Evolutionary conservation across 2,329 filamentous ascomycete species (phyloP).

Genomic region (Apiospora koreana): DNA sequence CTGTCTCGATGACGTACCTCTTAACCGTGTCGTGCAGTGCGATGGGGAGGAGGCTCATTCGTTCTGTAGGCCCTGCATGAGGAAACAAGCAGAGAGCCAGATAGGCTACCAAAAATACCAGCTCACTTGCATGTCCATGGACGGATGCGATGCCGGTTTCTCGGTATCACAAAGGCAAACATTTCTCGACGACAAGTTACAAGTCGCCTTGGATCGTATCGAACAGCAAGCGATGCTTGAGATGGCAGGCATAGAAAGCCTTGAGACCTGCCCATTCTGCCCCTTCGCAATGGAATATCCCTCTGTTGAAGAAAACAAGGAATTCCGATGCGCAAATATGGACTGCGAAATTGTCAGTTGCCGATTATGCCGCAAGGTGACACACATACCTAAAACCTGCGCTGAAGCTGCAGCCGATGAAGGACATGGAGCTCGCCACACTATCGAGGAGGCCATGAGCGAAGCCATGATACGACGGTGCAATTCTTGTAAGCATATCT

Average conservation of each 20-base stretch:
- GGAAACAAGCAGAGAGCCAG: slow-evolving; percentile 64
- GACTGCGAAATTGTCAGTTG: slow-evolving; percentile 67
- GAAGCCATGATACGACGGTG: slow-evolving; percentile 75
- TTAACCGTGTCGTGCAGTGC: slow-evolving; percentile 71
- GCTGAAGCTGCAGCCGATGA: slow-evolving; percentile 63
- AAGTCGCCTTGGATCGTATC: slow-evolving; percentile 66
- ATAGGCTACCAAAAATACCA: slow-evolving; percentile 70
- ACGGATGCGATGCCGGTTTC: slow-evolving; percentile 66
- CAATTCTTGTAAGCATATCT: slow-evolving; percentile 55
- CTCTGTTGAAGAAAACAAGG: slow-evolving; percentile 65
- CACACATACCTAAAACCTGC: slow-evolving; percentile 74
- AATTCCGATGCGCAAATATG: slow-evolving; percentile 71
- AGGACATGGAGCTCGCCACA: slow-evolving; percentile 61
- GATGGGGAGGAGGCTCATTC: slow-evolving; percentile 58
- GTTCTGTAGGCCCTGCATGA: slow-evolving; percentile 71
- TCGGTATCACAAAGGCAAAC: slow-evolving; percentile 51
- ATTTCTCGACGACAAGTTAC: slow-evolving; percentile 60
- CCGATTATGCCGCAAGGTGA: slow-evolving; percentile 66
- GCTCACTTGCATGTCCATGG: slow-evolving; percentile 69
- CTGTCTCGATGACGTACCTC: slow-evolving; percentile 67
- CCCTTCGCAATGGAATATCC: slow-evolving; percentile 75
- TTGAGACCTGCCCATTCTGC: slow-evolving; percentile 80
- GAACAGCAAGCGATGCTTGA: slow-evolving; percentile 71
- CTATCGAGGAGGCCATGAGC: slow-evolving; percentile 84
- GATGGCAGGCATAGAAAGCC: slow-evolving; percentile 69